phyloP scores from a whole-genome alignment of 2,329 filamentous ascomycete species.

The Alternaria gaisen region DNA sequence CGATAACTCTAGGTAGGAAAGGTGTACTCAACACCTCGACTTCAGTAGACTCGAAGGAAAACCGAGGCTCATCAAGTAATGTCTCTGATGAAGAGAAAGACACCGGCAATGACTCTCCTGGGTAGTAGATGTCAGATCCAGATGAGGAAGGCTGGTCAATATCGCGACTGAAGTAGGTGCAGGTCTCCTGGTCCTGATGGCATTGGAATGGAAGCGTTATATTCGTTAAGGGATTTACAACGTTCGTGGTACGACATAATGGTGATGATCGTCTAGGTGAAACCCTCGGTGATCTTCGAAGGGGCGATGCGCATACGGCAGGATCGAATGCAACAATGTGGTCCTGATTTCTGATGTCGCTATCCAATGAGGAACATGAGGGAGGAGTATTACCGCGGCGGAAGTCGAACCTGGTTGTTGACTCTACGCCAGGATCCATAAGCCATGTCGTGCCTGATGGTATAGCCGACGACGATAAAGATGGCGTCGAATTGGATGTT shows the following conservation, averaged over 20 bases:
- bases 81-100: not conserved
- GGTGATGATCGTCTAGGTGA: not conserved
- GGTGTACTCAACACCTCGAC: not conserved
- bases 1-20: not conserved
- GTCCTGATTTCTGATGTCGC: no score
- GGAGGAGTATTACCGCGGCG: accelerated
- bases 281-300: not conserved
- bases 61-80: not conserved
- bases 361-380: accelerated
- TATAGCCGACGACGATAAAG: no score
- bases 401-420: no score
- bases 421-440: no score
- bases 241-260: not conserved
- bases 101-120: not conserved
- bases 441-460: no score
- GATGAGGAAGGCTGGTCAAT: accelerated
- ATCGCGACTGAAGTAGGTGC: not conserved
- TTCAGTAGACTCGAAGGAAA: not conserved
- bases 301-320: accelerated
- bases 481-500: no score
- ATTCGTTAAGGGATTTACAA: not conserved
- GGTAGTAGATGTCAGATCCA: not conserved
- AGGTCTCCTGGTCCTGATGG: not conserved
- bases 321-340: no score
- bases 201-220: not conserved